Base-by-base conservation (phyloP, 1,284 basidiomycete genomes). In the Earliella scabrosa region DNA sequence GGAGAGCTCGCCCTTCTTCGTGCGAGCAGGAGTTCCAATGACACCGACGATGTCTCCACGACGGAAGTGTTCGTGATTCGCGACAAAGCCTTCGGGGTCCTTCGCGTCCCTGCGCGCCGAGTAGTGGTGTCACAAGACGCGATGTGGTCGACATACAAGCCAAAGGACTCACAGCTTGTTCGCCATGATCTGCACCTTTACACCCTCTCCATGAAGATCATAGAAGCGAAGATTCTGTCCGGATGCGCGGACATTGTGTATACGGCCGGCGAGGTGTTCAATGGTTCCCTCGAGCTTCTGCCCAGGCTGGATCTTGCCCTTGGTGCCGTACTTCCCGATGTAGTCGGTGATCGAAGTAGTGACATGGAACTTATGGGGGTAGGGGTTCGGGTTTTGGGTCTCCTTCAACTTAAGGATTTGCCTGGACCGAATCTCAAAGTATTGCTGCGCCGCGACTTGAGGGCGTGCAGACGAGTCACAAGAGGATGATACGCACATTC, bases 361-460 rank as follows among this genome's bases (percentile, higher is more conserved):
- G 40, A 97, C 95, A 68, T 97, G 75, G 80, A 99, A 99, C 85
- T 99, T 99, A 88, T 99, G 97, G 20, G 97, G 97, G 80, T 99
- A 99, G 3, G 97, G 97, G 72, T 97, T 93, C 5, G 94, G 95
- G 29, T 85, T 76, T 73, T 91, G 88, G 45, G 92, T 91, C 72
- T 91, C 83, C 73, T 95, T 90, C 58, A 99, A 83, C 66, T 88
- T 87, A 65, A 88, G 85, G 68, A 99, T 95, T 68, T 92, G 88
- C 55, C 95, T 86, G 45, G 88, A 92, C 65, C 97, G 88, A 63
- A 95, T 80, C 74, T 98, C 95, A 74, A 92, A 97, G 82, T 98
- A 99, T 91, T 97, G 94, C 94, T 97, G 63, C 20, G 32, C 47
- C 45, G n/a, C 7, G 21, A 34, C n/a, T 13, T 52, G 24, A 58